Conservation (phyloP, 2,329 filamentous ascomycete species). For the Ceratocystis eucalypticola region DNA sequence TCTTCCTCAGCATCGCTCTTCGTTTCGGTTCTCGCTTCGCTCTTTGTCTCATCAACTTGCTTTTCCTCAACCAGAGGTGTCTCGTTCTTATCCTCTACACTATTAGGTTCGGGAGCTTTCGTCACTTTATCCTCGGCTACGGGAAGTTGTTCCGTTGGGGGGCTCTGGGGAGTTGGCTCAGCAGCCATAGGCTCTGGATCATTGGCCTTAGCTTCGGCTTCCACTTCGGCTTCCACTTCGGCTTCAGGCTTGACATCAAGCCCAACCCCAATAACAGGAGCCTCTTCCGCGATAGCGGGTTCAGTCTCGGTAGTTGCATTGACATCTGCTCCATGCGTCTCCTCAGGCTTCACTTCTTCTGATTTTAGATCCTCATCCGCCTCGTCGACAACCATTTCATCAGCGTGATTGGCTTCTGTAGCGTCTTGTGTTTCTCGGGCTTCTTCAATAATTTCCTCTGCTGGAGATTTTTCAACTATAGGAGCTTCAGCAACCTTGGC, state of each 20-base stretch:
- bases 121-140: not conserved
- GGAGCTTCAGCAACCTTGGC: too few relatives aligned
- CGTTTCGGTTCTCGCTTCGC: too few relatives aligned
- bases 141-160: not conserved
- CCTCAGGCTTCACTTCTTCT: not conserved
- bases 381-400: not conserved
- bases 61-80: not conserved
- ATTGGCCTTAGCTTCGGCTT: not conserved
- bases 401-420: too few relatives aligned
- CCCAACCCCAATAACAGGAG: not conserved
- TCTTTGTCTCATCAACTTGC: too few relatives aligned
- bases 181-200: not conserved
- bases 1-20: not conserved
- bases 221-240: not conserved
- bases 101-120: not conserved
- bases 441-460: too few relatives aligned
- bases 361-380: not conserved
- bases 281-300: not conserved
- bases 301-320: not conserved
- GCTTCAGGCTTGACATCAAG: not conserved
- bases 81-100: not conserved
- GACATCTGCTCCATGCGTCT: not conserved
- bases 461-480: too few relatives aligned
- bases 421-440: too few relatives aligned
- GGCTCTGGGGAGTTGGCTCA: not conserved